Evolutionary conservation across 1,284 basidiomycete genomes (phyloP), one percentile per base, ranked within the genome.

Genomic region (Mycocalia duriaeana): DNA sequence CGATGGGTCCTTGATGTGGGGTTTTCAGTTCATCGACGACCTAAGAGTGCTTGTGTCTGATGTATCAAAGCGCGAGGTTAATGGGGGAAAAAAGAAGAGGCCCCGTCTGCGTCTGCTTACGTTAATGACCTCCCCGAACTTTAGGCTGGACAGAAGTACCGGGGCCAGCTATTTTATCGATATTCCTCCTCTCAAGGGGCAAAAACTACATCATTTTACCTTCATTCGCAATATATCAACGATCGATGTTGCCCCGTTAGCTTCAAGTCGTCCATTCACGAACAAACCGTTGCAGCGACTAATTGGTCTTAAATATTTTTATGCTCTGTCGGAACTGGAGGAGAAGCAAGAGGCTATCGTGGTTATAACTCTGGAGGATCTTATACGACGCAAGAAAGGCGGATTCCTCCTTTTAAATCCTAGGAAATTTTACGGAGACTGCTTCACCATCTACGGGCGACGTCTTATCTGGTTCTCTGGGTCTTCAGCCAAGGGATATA

Each of bases 11-110:
- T 11, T 23, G 11, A 23, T 45, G 9, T 45, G 44, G 28, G 44
- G 44, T 8, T 45, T 45, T 36, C 44, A 45, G 34, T 45, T 45
- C 34, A 13, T 45, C 35, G 44, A 45, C 28, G 14, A 45, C 20
- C 18, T 13, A 14, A 45, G n/a, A 14, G 24, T 45, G 24, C 28
- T 45, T 7, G 24, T 45, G 20, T 35, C 34, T 11, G 28, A 36
- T 20, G 18, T 19, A 6, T 20, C 44, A 34, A 45, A 43, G 31
- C n/a, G 23, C 14, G 9, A n/a, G 19, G 5, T 24, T 43, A 14
- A 16, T 3, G 22, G 23, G 11, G 14, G 42, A 5, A 22, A 43
- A 22, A 26, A 25, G 9, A n/a, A 13, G 13, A 35, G 18, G 44
- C 44, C 26, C 23, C 44, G 20, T 3, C 34, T 45, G 20, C 9